These are phyloP conservation scores for Penicillium nucicola DNA, from an alignment of 495 filamentous ascomycete species.

Conservation along the genomic window DNA sequence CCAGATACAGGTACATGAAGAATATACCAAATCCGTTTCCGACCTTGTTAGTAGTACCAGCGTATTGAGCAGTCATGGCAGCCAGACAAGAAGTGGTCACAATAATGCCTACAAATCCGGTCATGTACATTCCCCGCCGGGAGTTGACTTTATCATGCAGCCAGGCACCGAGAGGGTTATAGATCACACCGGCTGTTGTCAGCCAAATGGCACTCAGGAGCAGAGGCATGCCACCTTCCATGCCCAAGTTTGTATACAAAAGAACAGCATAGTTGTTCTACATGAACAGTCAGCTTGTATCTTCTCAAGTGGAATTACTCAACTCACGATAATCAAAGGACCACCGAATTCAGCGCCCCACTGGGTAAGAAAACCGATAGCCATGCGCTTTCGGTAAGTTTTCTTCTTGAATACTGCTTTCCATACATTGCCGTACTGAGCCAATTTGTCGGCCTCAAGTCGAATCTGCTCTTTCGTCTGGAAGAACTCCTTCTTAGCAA, in stretches of 20 bases:
- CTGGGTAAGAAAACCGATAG: conserved; percentile 39
- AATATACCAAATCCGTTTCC: conserved; percentile 46
- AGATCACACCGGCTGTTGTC: conserved; percentile 42
- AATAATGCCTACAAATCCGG: conserved; percentile 36
- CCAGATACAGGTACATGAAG: conserved; percentile 46
- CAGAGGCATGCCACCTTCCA: conserved; percentile 43
- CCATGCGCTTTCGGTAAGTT: conserved; percentile 42
- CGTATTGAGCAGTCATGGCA: conserved; percentile 40
- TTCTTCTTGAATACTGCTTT: conserved; percentile 37
- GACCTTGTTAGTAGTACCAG: conserved; percentile 42
- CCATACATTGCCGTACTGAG: conserved; percentile 25
- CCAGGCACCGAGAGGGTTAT: conserved; percentile 46
- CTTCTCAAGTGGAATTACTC: not conserved
- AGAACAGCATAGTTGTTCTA: conserved; percentile 49
- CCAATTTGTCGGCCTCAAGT: conserved; percentile 30
- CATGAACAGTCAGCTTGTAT: conserved; percentile 1
- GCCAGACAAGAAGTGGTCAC: conserved; percentile 37
- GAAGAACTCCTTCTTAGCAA: conserved; percentile 36
- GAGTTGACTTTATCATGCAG: conserved; percentile 46
- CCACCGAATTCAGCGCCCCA: conserved; percentile 39
- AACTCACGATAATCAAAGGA: conserved; percentile 35
- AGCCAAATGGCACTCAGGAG: conserved; percentile 47
- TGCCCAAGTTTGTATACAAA: conserved; percentile 46
- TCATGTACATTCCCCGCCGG: conserved; percentile 43
- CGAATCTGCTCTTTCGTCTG: conserved; percentile 39